phyloP scores from a whole-genome alignment of 345 rosid species.

The Anastatica hierochuntica region DNA sequence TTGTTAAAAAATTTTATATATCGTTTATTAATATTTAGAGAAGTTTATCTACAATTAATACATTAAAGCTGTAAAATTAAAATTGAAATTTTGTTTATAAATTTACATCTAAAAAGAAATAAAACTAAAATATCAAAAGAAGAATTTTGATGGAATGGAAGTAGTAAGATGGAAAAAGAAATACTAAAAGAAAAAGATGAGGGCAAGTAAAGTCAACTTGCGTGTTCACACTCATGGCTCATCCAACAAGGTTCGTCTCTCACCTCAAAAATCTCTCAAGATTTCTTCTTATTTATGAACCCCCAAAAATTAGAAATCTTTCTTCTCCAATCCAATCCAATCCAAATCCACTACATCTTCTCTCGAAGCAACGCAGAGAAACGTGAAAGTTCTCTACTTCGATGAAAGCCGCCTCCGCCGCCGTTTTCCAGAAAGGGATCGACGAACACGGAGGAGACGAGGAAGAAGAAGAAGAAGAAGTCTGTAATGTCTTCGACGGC shows the following conservation, averaged over 20 bases:
- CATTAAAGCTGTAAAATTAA: too few species aligned
- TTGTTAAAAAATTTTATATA: too few species aligned
- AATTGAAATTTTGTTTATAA: too few species aligned
- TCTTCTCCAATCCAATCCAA: slow-evolving; percentile 7
- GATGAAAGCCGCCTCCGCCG: slow-evolving; percentile 19
- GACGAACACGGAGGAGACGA: slow-evolving; percentile 11
- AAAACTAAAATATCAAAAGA: too few species aligned
- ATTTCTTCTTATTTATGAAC: slow-evolving; percentile 25
- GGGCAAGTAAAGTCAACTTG: slow-evolving; percentile 23
- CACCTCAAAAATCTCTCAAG: slow-evolving; percentile 4
- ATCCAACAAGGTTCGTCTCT: slow-evolving; percentile 17
- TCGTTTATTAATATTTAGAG: too few species aligned
- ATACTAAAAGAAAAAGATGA: neutral
- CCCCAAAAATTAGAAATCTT: neutral
- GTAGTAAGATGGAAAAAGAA: too few species aligned
- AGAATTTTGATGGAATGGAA: too few species aligned
- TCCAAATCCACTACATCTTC: neutral
- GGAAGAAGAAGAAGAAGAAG: slow-evolving; percentile 20
- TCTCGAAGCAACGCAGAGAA: neutral
- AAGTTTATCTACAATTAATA: too few species aligned
- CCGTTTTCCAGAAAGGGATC: slow-evolving; percentile 16
- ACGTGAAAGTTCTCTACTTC: slow-evolving; percentile 1
- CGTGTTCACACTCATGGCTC: slow-evolving; percentile 32
- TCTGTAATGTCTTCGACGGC: slow-evolving; percentile 16
- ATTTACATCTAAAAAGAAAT: too few species aligned